Conservation (phyloP, 2,329 filamentous ascomycete species). For the Colletotrichum australisinense region DNA sequence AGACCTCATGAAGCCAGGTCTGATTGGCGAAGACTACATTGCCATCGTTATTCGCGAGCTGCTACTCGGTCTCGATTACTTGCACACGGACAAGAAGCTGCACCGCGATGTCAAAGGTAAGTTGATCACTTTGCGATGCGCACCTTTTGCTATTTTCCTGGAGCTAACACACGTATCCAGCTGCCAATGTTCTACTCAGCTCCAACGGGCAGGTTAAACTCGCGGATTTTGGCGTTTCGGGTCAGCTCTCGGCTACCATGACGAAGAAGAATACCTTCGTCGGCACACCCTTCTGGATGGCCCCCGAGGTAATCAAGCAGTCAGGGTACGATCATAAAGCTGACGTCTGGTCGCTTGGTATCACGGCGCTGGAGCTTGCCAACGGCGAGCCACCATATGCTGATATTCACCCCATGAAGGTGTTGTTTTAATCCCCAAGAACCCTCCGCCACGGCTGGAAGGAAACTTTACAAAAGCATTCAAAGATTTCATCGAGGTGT, state of each 20-base stretch:
- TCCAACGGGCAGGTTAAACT: slow-evolving; percentile 96
- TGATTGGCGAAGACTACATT: slow-evolving; percentile 95
- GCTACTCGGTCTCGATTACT: slow-evolving; percentile 88
- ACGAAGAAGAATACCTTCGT: slow-evolving; percentile 99
- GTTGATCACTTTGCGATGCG: slow-evolving; percentile 32
- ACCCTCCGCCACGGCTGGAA: slow-evolving; percentile 83
- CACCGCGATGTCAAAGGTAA: slow-evolving; percentile 95
- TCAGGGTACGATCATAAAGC: slow-evolving; percentile 98
- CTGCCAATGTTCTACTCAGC: slow-evolving; percentile 91
- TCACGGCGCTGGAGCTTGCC: slow-evolving; percentile 91
- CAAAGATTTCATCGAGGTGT: slow-evolving; percentile 87
- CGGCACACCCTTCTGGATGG: slow-evolving; percentile 99
- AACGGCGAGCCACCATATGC: slow-evolving; percentile 94
- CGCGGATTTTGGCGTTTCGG: slow-evolving; percentile 96
- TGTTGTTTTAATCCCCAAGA: slow-evolving; percentile 97
- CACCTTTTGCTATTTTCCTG: background rate
- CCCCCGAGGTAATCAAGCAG: slow-evolving; percentile 98
- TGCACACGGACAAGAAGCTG: slow-evolving; percentile 95
- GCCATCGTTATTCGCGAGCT: slow-evolving; percentile 94
- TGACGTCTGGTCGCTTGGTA: slow-evolving; percentile 96
- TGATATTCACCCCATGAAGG: slow-evolving; percentile 98
- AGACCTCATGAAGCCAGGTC: slow-evolving; percentile 93
- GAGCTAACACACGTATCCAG: slow-evolving; percentile 55
- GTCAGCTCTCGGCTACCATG: slow-evolving; percentile 96
- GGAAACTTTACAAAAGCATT: slow-evolving; percentile 85